These are phyloP conservation scores for Hypocrella siamensis DNA, from an alignment of 2,329 filamentous ascomycete species.

Conservation along the genomic window DNA sequence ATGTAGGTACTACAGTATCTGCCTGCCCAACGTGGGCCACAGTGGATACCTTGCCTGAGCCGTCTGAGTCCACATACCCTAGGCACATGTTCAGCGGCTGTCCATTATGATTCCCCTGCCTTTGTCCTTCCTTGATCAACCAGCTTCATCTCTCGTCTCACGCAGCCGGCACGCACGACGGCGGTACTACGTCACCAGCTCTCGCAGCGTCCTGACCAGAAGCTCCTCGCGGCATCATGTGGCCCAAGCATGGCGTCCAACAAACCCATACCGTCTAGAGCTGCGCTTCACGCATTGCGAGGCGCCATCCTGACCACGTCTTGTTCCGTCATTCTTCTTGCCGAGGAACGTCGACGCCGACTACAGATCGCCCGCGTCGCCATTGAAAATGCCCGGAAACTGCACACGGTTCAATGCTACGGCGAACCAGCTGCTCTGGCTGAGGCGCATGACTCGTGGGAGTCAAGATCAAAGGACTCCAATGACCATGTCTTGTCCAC, in stretches of 20 bases:
- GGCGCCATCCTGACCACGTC: conserved; percentile 40
- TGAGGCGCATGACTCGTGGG: conserved; percentile 9
- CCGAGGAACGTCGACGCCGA: conserved; percentile 40
- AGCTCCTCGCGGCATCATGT: conserved; percentile 7
- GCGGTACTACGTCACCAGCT: too few relatives aligned
- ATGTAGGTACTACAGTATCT: too few relatives aligned
- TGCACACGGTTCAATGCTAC: conserved; percentile 23
- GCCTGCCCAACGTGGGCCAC: too few relatives aligned
- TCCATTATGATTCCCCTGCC: too few relatives aligned
- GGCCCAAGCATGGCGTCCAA: conserved; percentile 26
- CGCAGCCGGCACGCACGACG: too few relatives aligned
- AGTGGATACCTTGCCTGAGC: too few relatives aligned
- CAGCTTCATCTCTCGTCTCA: too few relatives aligned
- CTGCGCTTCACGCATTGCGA: conserved; percentile 37
- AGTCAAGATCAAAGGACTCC: conserved; percentile 7
- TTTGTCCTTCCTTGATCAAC: too few relatives aligned
- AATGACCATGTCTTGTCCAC: conserved; percentile 11
- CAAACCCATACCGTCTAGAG: conserved; percentile 36
- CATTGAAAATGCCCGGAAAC: conserved; percentile 34
- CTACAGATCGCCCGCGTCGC: conserved; percentile 33
- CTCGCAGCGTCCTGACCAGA: too few relatives aligned
- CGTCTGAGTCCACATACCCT: too few relatives aligned
- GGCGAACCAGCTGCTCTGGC: conserved; percentile 13
- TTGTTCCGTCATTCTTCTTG: conserved; percentile 36
- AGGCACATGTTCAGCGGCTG: too few relatives aligned